phyloP scores from a whole-genome alignment of 257 asterid species.

The Dorcoceras hygrometricum region DNA sequence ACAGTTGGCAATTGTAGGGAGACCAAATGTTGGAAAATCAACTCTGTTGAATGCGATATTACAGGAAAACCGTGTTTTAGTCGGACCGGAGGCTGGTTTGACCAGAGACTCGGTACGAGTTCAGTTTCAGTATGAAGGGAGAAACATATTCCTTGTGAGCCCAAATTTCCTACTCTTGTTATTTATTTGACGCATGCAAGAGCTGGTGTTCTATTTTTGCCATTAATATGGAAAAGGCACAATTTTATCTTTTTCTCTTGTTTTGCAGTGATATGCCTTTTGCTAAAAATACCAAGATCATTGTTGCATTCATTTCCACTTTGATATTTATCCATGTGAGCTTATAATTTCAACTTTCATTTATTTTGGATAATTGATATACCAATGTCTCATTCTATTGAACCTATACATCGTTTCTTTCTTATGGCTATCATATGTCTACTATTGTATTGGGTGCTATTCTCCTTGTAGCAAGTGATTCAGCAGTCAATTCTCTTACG shows the following conservation, averaged over 20 bases:
- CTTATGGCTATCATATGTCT: not conserved
- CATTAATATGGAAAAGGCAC: not conserved
- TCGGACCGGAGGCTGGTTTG: conserved; percentile 98
- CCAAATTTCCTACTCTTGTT: conserved; percentile 10
- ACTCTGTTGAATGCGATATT: conserved; percentile 85
- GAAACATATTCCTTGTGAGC: conserved; percentile 68
- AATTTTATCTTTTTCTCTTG: conserved; percentile 6
- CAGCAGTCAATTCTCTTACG: conserved; percentile 4
- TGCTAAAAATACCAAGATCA: not conserved
- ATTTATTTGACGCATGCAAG: conserved; percentile 14
- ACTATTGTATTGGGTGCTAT: not conserved
- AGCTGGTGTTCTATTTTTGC: conserved; percentile 17
- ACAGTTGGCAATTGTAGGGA: conserved; percentile 97
- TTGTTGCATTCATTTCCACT: not conserved
- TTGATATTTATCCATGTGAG: conserved; percentile 5
- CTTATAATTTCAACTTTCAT: not conserved
- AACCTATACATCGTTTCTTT: not conserved
- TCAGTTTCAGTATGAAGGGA: conserved; percentile 79
- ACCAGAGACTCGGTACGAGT: conserved; percentile 94
- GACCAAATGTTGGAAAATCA: conserved; percentile 96
- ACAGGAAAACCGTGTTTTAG: conserved; percentile 93
- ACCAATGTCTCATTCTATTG: not conserved
- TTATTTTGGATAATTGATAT: conserved; percentile 9
- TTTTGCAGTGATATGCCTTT: not conserved
- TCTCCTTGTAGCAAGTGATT: conserved; percentile 3